Evolutionary conservation across 345 rosid species (phyloP).

Genomic region (Alliaria petiolata): DNA sequence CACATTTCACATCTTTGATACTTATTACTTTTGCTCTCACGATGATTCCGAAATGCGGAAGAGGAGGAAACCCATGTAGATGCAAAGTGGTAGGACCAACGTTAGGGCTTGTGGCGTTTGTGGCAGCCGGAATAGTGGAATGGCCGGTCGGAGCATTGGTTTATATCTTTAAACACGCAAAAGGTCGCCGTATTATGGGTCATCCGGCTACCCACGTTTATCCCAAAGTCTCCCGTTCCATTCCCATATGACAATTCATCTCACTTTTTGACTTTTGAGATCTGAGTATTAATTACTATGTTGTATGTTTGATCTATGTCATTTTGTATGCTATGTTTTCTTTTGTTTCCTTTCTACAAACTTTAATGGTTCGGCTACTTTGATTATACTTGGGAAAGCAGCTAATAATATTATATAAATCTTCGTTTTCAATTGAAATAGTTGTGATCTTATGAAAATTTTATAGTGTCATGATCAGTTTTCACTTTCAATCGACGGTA

Average conservation of each 20-base stretch:
- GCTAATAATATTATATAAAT: not conserved
- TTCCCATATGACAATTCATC: constrained; percentile 52
- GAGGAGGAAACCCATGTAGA: constrained; percentile 64
- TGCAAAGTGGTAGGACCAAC: constrained; percentile 91
- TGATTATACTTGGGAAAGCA: not conserved
- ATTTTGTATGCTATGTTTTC: not conserved
- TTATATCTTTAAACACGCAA: constrained; percentile 58
- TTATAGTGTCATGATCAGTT: not conserved
- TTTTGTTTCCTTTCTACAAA: not conserved
- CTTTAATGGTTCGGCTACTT: not conserved
- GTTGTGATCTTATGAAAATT: not conserved
- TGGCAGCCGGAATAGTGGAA: constrained; percentile 61
- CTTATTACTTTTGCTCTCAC: not conserved
- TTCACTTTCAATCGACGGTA: not conserved
- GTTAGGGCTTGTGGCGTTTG: constrained; percentile 72
- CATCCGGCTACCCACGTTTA: constrained; percentile 80
- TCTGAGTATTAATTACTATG: not conserved
- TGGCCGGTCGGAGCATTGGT: constrained; percentile 92
- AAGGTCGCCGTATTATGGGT: constrained; percentile 80
- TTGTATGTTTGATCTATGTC: not conserved
- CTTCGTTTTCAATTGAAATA: not conserved
- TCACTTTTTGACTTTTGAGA: not conserved
- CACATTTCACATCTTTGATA: not conserved
- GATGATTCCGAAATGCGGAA: constrained; percentile 67
- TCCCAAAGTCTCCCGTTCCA: constrained; percentile 50